phyloP scores from a whole-genome alignment of 352 stramenopile species.

The Phytophthora melonis region DNA sequence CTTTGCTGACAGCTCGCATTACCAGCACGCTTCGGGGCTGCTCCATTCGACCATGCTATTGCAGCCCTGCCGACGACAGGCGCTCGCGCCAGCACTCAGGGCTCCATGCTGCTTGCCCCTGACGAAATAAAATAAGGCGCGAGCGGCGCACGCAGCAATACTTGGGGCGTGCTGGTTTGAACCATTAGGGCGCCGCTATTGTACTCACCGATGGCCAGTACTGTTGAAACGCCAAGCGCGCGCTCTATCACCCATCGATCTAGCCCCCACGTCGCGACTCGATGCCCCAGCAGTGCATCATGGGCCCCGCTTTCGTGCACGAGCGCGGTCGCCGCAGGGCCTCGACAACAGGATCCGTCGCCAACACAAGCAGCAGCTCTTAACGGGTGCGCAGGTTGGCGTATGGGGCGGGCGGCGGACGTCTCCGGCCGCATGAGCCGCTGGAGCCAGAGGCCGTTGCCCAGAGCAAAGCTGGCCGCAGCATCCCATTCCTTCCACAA shows the following conservation, averaged over 20 bases:
- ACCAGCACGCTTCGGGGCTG: background rate
- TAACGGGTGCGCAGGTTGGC: background rate
- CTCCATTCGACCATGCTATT: no score
- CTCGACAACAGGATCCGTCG: no score
- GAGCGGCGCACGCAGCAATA: background rate
- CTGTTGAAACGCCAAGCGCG: background rate
- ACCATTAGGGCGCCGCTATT: background rate
- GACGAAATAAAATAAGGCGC: constrained; percentile 4
- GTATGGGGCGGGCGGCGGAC: no score
- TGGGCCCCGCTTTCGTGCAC: background rate
- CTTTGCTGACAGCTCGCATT: background rate
- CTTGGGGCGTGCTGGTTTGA: background rate
- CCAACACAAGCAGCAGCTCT: background rate
- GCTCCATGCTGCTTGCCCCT: background rate
- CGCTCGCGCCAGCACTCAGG: constrained; percentile 2
- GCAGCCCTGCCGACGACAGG: background rate
- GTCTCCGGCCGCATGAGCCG: background rate
- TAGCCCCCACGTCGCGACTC: background rate
- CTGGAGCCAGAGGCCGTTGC: constrained; percentile 3
- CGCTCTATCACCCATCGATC: background rate
- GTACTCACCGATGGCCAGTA: background rate
- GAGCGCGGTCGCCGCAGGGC: background rate
- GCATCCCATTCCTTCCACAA: constrained; percentile 4
- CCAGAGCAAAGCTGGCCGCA: background rate
- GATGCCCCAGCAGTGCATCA: background rate